Base-by-base conservation (phyloP, 768 basidiomycete species). In the Hypholoma fasciculare region DNA sequence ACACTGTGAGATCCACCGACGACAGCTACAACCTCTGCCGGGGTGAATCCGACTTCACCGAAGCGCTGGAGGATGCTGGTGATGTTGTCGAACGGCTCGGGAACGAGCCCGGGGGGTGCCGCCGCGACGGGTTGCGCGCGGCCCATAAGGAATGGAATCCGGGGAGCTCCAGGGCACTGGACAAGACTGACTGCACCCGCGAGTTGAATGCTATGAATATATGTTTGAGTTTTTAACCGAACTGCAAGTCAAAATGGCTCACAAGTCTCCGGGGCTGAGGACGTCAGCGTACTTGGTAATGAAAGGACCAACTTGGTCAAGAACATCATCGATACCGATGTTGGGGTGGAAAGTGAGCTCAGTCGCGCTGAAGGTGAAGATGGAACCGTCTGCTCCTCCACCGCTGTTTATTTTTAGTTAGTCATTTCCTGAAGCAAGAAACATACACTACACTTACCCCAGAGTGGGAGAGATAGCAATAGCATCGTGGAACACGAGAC, bases 111-210 rank as follows among this genome's bases (percentile, higher is more conserved):
- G 8, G 56, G 65, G 2, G 74, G 74, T 1, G 74, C 64, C 9
- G 76, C 61, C 8, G 70, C 70, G 7, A 57, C 69, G 14, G 76
- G 69, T 12, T 49, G 50, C 8, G 75, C 69, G 14, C 77, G 68
- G 11, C 81, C 78, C 37, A 74, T 49, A 54, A 77, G 66, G 68
- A 78, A 77, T 12, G 67, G 55, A 34, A 82, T 67, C n/a, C 71
- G 72, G 4, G 79, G 79, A n/a, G 76, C 76, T 61, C 79, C 79
- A 8, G 72, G 70, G 58, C 79, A 81, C 54, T 78, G 78, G 36
- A 67, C 61, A 26, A 76, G 67, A 46, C 73, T 75, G 34, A 78
- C 74, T 2, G 79, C 78, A n/a, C 69, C 76, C 12, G 79, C 78
- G 59, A 79, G 17, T 12, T 49, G 48, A n/a, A 49, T 30, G 16